phyloP scores from a whole-genome alignment of 768 basidiomycete species.

The Pleurotus cornucopiae region DNA sequence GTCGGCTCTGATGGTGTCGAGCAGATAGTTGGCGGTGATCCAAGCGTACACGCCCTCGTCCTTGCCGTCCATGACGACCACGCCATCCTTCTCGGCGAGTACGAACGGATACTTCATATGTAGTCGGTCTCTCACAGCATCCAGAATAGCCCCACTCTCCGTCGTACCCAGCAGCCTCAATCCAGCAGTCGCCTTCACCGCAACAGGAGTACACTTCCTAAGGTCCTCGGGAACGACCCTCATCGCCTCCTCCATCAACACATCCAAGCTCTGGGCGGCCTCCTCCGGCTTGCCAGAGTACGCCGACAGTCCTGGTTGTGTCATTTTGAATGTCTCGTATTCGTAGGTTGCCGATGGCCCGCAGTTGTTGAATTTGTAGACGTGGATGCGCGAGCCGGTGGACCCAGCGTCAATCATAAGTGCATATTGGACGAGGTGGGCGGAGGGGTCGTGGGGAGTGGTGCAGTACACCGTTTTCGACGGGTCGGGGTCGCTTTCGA shows the following conservation, averaged over 20 bases:
- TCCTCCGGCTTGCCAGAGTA: slow-evolving; percentile 54
- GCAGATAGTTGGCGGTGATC: slow-evolving; percentile 95
- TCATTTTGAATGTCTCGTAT: slow-evolving; percentile 89
- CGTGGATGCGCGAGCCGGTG: slow-evolving; percentile 94
- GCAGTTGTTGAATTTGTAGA: slow-evolving; percentile 98
- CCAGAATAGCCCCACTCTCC: slow-evolving; percentile 68
- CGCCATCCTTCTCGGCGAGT: slow-evolving; percentile 49
- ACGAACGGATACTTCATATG: slow-evolving; percentile 63
- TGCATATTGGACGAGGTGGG: slow-evolving; percentile 81
- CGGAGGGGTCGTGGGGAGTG: slow-evolving; percentile 38
- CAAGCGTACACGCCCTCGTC: slow-evolving; percentile 99
- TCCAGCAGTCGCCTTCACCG: slow-evolving; percentile 91
- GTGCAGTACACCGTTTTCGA: slow-evolving; percentile 71
- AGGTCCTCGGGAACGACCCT: slow-evolving; percentile 67
- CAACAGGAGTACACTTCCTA: slow-evolving; percentile 77
- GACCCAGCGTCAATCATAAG: slow-evolving; percentile 99
- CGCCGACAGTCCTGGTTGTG: slow-evolving; percentile 72
- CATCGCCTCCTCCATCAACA: slow-evolving; percentile 76
- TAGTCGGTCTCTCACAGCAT: slow-evolving; percentile 63
- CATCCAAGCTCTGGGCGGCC: slow-evolving; percentile 78
- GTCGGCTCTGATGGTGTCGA: slow-evolving; percentile 64
- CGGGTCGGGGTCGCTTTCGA: slow-evolving; percentile 72
- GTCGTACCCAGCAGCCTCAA: slow-evolving; percentile 63
- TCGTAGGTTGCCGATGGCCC: slow-evolving; percentile 72
- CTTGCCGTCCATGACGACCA: slow-evolving; percentile 89